phyloP scores from a whole-genome alignment of 805 yeast species.

The Teunomyces aglyptinius region DNA sequence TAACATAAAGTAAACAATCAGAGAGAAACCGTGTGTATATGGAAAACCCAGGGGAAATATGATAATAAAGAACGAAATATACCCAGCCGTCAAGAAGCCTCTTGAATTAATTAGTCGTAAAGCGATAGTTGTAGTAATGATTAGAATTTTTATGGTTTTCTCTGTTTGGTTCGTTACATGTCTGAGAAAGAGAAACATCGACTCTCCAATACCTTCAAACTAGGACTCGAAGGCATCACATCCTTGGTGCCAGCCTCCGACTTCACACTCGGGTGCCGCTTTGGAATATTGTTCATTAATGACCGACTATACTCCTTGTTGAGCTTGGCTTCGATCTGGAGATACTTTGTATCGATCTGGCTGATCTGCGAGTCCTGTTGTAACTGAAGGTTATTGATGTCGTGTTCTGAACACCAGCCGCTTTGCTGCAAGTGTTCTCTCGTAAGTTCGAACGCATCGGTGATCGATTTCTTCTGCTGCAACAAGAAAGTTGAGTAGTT shows the following conservation, averaged over 20 bases:
- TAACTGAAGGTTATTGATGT: conserved; percentile 37
- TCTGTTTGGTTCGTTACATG: neutral
- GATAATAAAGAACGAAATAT: neutral
- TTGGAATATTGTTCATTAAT: conserved; percentile 14
- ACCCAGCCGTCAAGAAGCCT: conserved; percentile 3
- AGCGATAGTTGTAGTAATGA: neutral
- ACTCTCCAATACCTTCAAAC: conserved; percentile 33
- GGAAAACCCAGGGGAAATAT: neutral
- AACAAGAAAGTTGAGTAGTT: conserved; percentile 32
- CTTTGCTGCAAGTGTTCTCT: conserved; percentile 29
- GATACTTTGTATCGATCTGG: conserved; percentile 37
- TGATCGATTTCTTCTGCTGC: conserved; percentile 32
- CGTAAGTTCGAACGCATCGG: conserved; percentile 34
- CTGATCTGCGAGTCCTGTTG: conserved; percentile 37
- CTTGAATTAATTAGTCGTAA: conserved; percentile 4
- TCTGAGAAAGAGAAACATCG: conserved; percentile 27
- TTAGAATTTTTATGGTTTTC: neutral
- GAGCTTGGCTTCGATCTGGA: conserved; percentile 37
- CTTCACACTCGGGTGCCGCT: conserved; percentile 3
- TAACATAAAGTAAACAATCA: neutral
- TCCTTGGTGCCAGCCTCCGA: conserved; percentile 1
- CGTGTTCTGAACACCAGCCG: conserved; percentile 45
- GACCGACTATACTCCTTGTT: conserved; percentile 28
- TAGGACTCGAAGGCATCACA: conserved; percentile 24
- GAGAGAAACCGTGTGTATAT: neutral